A percentile compares a stretch with the other conserved stretches of the same genome.
Conservation (phyloP, 1,139 yeast genomes). For the Blastobotrys niveus region DNA sequence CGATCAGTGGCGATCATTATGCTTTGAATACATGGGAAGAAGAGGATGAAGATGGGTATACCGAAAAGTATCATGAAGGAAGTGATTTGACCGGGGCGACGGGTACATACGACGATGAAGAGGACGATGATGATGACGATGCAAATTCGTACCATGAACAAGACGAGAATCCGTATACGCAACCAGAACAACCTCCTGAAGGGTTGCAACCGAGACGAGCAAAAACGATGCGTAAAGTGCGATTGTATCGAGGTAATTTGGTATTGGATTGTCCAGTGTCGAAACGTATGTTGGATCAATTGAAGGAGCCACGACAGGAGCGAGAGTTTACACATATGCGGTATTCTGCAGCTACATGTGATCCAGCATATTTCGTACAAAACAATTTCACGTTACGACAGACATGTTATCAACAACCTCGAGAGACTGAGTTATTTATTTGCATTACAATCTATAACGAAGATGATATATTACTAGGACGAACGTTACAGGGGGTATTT, state of each 20-base stretch:
- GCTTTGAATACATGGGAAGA: constrained; percentile 37
- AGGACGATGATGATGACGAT: constrained; percentile 19
- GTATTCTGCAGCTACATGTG: constrained; percentile 77
- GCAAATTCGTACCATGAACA: constrained; percentile 15
- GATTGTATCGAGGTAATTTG: constrained; percentile 62
- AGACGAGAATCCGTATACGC: constrained; percentile 20
- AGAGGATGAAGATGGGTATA: constrained; percentile 18
- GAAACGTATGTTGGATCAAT: constrained; percentile 49
- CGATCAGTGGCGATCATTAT: constrained; percentile 37
- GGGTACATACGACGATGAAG: constrained; percentile 32
- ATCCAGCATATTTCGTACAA: constrained; percentile 57
- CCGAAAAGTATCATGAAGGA: constrained; percentile 11
- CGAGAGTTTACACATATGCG: constrained; percentile 74
- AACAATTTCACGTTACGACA: constrained; percentile 63
- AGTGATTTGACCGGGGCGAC: no score
- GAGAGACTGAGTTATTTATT: constrained; percentile 67
- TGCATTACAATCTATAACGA: constrained; percentile 80
- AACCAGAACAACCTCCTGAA: constrained; percentile 22
- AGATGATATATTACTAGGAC: constrained; percentile 63
- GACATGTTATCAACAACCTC: constrained; percentile 56
- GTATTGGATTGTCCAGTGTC: constrained; percentile 79
- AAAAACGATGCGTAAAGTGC: constrained; percentile 46
- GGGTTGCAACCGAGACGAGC: constrained; percentile 31
- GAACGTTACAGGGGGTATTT: constrained; percentile 72
- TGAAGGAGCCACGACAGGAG: constrained; percentile 41